phyloP scores from a whole-genome alignment of 1,284 basidiomycete species.

The Pyrrhoderma noxium region DNA sequence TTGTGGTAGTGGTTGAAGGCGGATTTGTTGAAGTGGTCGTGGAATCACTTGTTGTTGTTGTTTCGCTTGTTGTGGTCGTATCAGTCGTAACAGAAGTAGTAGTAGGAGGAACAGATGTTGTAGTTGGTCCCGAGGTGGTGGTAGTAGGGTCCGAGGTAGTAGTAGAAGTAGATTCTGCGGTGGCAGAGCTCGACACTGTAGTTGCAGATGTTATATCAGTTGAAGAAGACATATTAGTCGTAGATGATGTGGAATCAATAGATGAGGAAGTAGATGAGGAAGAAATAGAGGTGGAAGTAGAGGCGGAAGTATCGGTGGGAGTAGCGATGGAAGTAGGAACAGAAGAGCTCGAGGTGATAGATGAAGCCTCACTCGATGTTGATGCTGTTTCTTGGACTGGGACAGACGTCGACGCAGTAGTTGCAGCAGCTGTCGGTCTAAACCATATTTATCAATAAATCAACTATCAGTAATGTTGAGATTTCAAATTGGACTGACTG shows the following conservation, averaged over 20 bases:
- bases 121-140: conserved; percentile 16
- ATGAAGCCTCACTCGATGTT: no score
- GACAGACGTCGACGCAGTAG: no score
- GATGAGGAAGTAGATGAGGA: conserved; percentile 10
- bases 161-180: conserved; percentile 21
- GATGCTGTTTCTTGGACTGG: no score
- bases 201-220: conserved; percentile 16
- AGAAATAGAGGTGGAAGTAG: conserved; percentile 14
- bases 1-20: conserved; percentile 12
- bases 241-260: conserved; percentile 1
- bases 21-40: conserved; percentile 12
- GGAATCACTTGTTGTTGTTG: no score
- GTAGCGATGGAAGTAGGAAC: conserved; percentile 5
- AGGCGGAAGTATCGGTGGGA: conserved; percentile 18
- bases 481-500: no score
- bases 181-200: conserved; percentile 16
- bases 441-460: no score
- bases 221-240: conserved; percentile 10
- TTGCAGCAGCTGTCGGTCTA: no score
- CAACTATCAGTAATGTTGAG: no score
- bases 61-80: conserved; percentile 1
- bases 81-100: neutral
- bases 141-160: conserved; percentile 19
- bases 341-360: conserved; percentile 1
- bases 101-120: conserved; percentile 7